Evolutionary conservation across 164 flowering plant genomes (phyloP).

Genomic region (Nelumbo lutea): DNA sequence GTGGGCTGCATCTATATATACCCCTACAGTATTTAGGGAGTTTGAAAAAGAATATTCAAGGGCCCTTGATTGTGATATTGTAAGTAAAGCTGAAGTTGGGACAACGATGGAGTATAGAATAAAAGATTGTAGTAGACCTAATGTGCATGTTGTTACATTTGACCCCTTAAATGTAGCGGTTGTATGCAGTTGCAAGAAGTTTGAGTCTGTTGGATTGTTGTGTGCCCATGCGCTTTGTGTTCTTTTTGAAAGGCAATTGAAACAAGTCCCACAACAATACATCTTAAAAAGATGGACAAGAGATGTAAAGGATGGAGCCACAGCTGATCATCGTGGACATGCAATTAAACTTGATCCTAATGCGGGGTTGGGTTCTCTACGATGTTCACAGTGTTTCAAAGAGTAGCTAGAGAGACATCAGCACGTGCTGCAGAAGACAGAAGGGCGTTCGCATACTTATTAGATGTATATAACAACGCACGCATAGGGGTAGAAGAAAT

Average conservation of each 20-base stretch:
- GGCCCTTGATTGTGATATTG: background rate
- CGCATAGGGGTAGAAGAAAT: no score
- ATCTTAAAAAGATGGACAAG: conserved; percentile 1
- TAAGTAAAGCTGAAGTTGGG: background rate
- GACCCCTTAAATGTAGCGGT: background rate
- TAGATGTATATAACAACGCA: no score
- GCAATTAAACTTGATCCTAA: no score
- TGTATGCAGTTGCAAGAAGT: conserved; percentile 8
- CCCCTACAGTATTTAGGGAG: background rate
- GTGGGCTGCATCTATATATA: conserved; percentile 1
- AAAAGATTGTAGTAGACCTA: background rate
- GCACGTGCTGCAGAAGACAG: no score
- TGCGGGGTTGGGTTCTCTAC: no score
- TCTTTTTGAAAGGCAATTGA: background rate
- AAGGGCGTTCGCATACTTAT: background rate
- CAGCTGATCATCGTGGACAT: background rate
- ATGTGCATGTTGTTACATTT: background rate
- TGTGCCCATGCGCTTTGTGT: conserved; percentile 3
- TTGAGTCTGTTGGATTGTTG: conserved; percentile 5
- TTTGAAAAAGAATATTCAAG: background rate
- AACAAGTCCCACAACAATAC: background rate
- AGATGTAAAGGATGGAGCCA: background rate
- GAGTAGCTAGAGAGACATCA: no score
- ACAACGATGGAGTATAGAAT: background rate
- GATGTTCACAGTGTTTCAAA: no score